Base-by-base conservation (phyloP, 805 yeast genomes). In the Suhomyces sp. region DNA sequence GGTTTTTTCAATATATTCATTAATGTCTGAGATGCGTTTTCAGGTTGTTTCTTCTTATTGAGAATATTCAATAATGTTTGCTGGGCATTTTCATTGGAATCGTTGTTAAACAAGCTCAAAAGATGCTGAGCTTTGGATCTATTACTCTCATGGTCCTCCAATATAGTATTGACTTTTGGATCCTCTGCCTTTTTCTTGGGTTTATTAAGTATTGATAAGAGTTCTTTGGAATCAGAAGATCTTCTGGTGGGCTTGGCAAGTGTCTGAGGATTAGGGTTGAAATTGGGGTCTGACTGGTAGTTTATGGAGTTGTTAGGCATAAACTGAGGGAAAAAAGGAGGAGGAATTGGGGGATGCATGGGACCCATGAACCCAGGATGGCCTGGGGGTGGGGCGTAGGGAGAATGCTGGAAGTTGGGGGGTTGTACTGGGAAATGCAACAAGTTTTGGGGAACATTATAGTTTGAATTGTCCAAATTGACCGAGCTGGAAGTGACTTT, bases 171-270 rank as follows among this genome's bases (percentile, higher is more conserved):
- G 39, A 29, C 25, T 17, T 17, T 19, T 4, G 40, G 29, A 6
- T 48, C 53, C 10, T 53, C 55, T 4, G 43, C 44, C 22, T 53
- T 60, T 43, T 47, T 53, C 40, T 43, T 51, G 24, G 52, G 50
- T 29, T 64, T 67, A 35, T 71, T 75, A 58, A 79, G 67, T 17
- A 79, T 64, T 2, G 78, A 73, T 49, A 78, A 67, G 12, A 79
- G 59, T 48, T 77, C 80, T 54, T 69, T 72, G 1, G 78, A 71
- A 48, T 73, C 71, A 3, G 69, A 65, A 4, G 65, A 54, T n/a
- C 64, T 65, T 46, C 72, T 64, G 40, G 75, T 65, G 10, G 79
- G 68, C 45, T 73, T 69, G 25, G 67, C 68, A 10, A 75, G 66
- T 25, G 74, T 65, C 31, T 79, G 79, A 10, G 76, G 73, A 25